Evolutionary conservation across 2,329 filamentous ascomycete genomes (phyloP).

Genomic region (Sporothrix brasiliensis): DNA sequence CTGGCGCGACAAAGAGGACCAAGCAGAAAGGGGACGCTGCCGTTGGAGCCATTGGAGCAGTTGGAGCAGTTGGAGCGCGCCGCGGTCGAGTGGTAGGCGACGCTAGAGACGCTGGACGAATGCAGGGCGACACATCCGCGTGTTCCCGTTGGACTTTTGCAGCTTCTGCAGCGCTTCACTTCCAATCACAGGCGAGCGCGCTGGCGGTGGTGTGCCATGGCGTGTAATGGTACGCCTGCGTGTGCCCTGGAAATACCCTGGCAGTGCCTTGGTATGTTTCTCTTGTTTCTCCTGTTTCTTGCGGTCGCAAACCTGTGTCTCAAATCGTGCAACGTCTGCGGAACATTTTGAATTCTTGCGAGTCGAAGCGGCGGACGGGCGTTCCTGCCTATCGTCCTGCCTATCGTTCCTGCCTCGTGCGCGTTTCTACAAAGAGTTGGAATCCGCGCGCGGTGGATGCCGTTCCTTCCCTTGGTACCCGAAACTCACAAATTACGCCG

Average conservation of each 20-base stretch:
- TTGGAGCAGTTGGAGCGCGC: too few species aligned
- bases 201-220: constrained; percentile 1
- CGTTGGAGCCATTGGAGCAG: neutral
- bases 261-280: neutral
- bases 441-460: constrained; percentile 21
- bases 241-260: neutral
- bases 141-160: constrained; percentile 21
- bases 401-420: constrained; percentile 3
- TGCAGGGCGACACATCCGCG: constrained; percentile 30
- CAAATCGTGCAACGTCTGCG: constrained; percentile 19
- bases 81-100: neutral
- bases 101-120: constrained; percentile 24
- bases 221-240: neutral
- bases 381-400: too few species aligned
- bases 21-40: neutral
- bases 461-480: neutral
- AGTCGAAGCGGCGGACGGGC: too few species aligned
- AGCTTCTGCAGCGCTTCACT: constrained; percentile 30
- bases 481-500: constrained; percentile 8
- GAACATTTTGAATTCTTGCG: neutral
- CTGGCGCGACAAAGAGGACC: constrained; percentile 4
- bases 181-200: constrained; percentile 32
- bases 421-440: constrained; percentile 20
- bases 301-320: constrained; percentile 15
- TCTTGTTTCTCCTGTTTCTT: neutral